Percentiles rank a stretch among this genome's conserved stretches.
Conservation (phyloP, 225 moss, liverwort and hornwort genomes). For the Lunularia cruciata region DNA sequence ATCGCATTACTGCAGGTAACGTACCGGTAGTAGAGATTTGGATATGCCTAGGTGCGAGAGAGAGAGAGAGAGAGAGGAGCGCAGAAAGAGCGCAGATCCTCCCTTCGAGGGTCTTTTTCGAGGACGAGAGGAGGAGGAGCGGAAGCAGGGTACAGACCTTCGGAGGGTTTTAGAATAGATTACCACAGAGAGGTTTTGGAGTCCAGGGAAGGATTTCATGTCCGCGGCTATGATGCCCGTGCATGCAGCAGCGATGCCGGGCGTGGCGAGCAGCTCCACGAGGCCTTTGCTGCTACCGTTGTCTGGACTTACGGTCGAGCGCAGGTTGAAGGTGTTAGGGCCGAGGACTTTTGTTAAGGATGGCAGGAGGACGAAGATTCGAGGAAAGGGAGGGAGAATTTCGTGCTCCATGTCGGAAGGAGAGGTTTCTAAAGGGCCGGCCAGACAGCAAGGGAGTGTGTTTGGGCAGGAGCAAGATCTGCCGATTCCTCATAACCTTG, state of each 20-base stretch:
- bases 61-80: too few relatives aligned
- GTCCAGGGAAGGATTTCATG: slow-evolving; percentile 13
- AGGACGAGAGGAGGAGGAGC: too few relatives aligned
- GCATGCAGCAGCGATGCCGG: slow-evolving; percentile 36
- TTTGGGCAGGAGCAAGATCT: slow-evolving; percentile 78
- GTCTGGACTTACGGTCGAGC: slow-evolving; percentile 31
- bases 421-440: slow-evolving; percentile 4
- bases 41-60: too few relatives aligned
- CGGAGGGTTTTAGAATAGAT: too few relatives aligned
- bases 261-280: slow-evolving; percentile 16
- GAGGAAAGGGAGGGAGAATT: slow-evolving; percentile 24
- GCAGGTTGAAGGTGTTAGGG: slow-evolving; percentile 20
- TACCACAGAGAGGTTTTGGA: too few relatives aligned
- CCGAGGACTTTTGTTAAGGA: slow-evolving; percentile 1
- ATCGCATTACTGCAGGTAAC: too few relatives aligned
- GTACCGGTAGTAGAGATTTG: too few relatives aligned
- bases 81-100: too few relatives aligned
- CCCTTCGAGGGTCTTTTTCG: too few relatives aligned
- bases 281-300: slow-evolving; percentile 17
- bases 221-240: slow-evolving; percentile 34
- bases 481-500: slow-evolving; percentile 58
- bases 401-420: slow-evolving; percentile 24
- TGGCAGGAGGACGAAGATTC: slow-evolving; percentile 7
- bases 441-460: slow-evolving; percentile 40
- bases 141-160: too few relatives aligned